A percentile compares a stretch with the other conserved stretches of the same genome.
Evolutionary conservation across 192 early-diverging fungal genomes (phyloP).

Genomic region (Gamsiella multidivaricata): DNA sequence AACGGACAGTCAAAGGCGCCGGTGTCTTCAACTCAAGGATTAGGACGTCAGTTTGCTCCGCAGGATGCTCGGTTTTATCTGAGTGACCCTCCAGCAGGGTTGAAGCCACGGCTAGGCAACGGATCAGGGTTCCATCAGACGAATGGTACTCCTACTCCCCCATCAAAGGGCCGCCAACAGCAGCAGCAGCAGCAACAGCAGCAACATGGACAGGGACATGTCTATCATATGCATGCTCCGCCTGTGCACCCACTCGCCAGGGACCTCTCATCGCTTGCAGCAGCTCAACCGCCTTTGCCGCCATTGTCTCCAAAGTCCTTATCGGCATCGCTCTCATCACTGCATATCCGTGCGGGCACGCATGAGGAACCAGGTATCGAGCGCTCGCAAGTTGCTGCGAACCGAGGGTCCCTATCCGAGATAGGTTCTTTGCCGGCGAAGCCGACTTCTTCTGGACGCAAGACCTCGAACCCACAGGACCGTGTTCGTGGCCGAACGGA

Average conservation of each 20-base stretch:
- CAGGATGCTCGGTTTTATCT: slow-evolving; percentile 44
- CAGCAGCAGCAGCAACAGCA: neutral
- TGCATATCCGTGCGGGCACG: slow-evolving; percentile 9
- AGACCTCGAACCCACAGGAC: slow-evolving; percentile 8
- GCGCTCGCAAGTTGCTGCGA: slow-evolving; percentile 8
- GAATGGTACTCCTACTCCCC: neutral
- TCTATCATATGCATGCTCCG: neutral
- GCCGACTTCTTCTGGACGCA: neutral
- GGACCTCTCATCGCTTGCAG: neutral
- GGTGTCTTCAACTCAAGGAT: neutral
- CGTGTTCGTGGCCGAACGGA: too few species aligned
- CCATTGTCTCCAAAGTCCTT: slow-evolving; percentile 27
- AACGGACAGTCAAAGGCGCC: neutral
- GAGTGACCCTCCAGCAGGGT: slow-evolving; percentile 28
- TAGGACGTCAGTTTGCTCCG: slow-evolving; percentile 33
- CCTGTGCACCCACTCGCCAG: slow-evolving; percentile 1
- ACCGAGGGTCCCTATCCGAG: slow-evolving; percentile 6
- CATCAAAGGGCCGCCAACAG: neutral
- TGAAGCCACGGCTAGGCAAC: slow-evolving; percentile 5
- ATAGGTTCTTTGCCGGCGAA: neutral
- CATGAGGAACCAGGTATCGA: slow-evolving; percentile 44
- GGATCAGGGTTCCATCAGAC: slow-evolving; percentile 1
- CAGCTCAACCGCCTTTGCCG: neutral
- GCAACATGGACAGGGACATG: too few species aligned
- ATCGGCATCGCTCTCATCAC: slow-evolving; percentile 22